Evolutionary conservation across 805 yeast species (phyloP).

Genomic region (Sugiyamaella marilandica): DNA sequence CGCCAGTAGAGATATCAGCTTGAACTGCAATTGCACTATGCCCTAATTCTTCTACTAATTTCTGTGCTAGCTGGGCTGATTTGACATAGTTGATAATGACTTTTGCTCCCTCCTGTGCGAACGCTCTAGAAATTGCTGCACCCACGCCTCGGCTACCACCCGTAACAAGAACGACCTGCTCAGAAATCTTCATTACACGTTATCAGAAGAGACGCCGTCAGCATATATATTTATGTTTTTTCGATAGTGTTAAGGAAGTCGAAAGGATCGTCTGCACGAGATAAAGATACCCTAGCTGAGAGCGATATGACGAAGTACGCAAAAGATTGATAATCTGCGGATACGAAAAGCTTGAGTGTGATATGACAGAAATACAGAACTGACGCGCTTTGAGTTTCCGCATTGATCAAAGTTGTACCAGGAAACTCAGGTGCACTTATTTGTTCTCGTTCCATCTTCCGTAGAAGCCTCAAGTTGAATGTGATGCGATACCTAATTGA

Average conservation of each 20-base stretch:
- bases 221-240: background rate
- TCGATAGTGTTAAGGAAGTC: background rate
- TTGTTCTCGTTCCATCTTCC: too few species aligned
- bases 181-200: background rate
- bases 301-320: too few species aligned
- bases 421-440: too few species aligned
- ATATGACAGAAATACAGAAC: too few species aligned
- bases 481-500: too few species aligned
- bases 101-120: constrained; percentile 2
- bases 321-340: too few species aligned
- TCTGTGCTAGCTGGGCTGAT: background rate
- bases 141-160: background rate
- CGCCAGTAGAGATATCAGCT: background rate
- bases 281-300: background rate
- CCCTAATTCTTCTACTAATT: background rate
- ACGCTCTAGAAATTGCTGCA: background rate
- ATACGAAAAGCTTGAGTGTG: too few species aligned
- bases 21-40: background rate
- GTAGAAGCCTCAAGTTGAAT: too few species aligned
- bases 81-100: constrained; percentile 1
- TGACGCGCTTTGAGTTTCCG: too few species aligned
- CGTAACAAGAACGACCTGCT: background rate
- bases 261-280: background rate
- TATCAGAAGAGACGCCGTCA: background rate
- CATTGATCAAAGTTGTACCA: too few species aligned